Percentiles rank a stretch among this genome's conserved stretches.
Evolutionary conservation across 2,329 filamentous ascomycete species (phyloP).

Genomic region (Cyphellophora europaea): DNA sequence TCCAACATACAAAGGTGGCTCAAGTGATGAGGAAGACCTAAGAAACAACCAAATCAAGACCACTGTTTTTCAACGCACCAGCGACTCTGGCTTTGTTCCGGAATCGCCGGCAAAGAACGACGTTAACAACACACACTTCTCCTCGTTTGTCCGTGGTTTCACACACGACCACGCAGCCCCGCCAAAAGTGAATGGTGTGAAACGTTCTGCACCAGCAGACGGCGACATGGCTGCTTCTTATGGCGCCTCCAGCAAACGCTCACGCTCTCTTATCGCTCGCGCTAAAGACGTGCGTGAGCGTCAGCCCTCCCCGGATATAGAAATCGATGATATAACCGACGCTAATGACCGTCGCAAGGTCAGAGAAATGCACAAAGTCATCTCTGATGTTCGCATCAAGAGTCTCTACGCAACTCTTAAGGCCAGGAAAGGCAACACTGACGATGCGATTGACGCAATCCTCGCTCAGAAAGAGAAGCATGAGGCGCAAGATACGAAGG

Average conservation of each 20-base stretch:
- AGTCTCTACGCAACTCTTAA: slow-evolving; percentile 42
- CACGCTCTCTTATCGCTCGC: slow-evolving; percentile 35
- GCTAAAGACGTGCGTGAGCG: slow-evolving; percentile 2
- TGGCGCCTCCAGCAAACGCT: slow-evolving; percentile 30
- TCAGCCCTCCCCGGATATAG: slow-evolving; percentile 22
- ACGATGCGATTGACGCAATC: slow-evolving; percentile 44
- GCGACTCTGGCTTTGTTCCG: slow-evolving; percentile 27
- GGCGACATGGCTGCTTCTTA: slow-evolving; percentile 35
- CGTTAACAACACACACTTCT: slow-evolving; percentile 3
- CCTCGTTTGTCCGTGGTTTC: slow-evolving; percentile 2
- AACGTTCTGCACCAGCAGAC: slow-evolving; percentile 26
- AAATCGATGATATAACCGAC: slow-evolving; percentile 43
- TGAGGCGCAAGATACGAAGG: slow-evolving; percentile 9
- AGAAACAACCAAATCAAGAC: slow-evolving; percentile 51
- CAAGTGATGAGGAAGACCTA: slow-evolving; percentile 50
- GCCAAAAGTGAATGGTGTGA: slow-evolving; percentile 15
- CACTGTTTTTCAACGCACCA: slow-evolving; percentile 31
- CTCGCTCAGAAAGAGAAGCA: slow-evolving; percentile 26
- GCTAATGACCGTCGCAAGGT: slow-evolving; percentile 41
- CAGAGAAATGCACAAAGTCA: slow-evolving; percentile 39
- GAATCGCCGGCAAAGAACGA: slow-evolving; percentile 27
- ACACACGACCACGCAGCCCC: slow-evolving; percentile 3
- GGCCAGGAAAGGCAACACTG: slow-evolving; percentile 41
- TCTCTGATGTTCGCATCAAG: slow-evolving; percentile 36
- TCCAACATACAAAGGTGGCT: slow-evolving; percentile 52